Percentiles rank a stretch among this genome's conserved stretches.
Conservation (phyloP, 1,284 basidiomycete species). For the Cryptococcus sp. region DNA sequence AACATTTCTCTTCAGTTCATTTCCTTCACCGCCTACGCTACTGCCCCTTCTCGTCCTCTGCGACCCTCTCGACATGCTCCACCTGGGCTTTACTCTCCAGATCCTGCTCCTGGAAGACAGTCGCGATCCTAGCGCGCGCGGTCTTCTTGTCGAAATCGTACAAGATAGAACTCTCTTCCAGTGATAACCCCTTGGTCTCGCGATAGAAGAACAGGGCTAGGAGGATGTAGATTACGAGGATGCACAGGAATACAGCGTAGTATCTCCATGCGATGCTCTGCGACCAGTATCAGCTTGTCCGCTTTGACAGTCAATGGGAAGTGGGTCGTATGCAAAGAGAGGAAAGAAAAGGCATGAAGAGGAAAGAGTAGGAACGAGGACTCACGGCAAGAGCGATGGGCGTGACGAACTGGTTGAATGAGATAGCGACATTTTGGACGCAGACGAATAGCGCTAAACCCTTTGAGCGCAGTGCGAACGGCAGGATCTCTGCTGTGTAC, state of each 20-base stretch:
- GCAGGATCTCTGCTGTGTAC: constrained; percentile 61
- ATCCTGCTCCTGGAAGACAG: too few species aligned
- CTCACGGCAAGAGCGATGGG: constrained; percentile 65
- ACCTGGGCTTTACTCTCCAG: too few species aligned
- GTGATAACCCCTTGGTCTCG: constrained; percentile 41
- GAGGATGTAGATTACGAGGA: constrained; percentile 40
- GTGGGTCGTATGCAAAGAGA: too few species aligned
- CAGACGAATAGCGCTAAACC: constrained; percentile 45
- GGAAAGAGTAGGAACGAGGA: too few species aligned
- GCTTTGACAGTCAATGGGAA: too few species aligned
- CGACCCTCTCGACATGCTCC: too few species aligned
- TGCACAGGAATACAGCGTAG: constrained; percentile 60
- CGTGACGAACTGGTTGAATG: constrained; percentile 81
- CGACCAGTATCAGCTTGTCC: too few species aligned
- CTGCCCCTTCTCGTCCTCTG: too few species aligned
- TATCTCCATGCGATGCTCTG: constrained; percentile 65
- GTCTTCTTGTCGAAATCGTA: constrained; percentile 19
- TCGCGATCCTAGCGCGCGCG: too few species aligned
- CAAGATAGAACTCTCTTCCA: constrained; percentile 46
- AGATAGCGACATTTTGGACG: constrained; percentile 56
- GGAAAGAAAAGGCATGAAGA: too few species aligned
- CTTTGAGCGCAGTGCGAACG: constrained; percentile 67
- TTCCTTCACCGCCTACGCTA: too few species aligned
- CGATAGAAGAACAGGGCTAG: constrained; percentile 39
- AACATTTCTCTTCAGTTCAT: too few species aligned